Evolutionary conservation across 345 rosid species (phyloP).

Genomic region (Psidium guajava): DNA sequence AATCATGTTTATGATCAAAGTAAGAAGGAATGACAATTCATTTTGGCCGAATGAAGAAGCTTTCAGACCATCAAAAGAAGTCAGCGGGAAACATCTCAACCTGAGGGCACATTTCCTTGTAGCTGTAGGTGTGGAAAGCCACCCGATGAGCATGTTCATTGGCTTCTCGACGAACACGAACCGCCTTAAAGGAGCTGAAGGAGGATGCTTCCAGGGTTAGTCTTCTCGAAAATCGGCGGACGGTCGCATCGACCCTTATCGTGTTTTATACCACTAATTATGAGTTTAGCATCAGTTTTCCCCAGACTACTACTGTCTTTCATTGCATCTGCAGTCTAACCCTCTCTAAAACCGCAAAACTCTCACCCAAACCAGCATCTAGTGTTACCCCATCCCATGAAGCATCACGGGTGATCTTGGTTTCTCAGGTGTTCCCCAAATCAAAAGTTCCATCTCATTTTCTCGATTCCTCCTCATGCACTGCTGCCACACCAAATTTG

Average conservation of each 20-base stretch:
- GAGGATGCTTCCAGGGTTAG: not conserved
- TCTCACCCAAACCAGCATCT: too few species aligned
- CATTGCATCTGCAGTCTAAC: not conserved
- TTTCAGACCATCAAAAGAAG: not conserved
- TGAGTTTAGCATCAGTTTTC: not conserved
- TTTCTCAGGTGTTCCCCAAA: too few species aligned
- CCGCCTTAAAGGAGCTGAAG: not conserved
- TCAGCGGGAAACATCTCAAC: not conserved
- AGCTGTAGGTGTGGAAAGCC: not conserved
- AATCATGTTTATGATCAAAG: not conserved
- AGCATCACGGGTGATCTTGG: too few species aligned
- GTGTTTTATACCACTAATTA: not conserved
- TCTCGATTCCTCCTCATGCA: too few species aligned
- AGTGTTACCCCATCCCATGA: too few species aligned
- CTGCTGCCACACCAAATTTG: too few species aligned
- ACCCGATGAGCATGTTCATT: not conserved
- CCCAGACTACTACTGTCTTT: not conserved
- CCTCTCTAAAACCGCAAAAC: too few species aligned
- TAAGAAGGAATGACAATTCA: not conserved
- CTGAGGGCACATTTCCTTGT: not conserved
- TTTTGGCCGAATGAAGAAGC: not conserved
- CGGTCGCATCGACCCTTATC: not conserved
- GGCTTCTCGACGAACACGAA: not conserved
- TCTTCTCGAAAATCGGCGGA: not conserved
- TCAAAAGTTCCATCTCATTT: too few species aligned